Conservation (phyloP, 139 green algal genomes). For the Chlorella sp. region DNA sequence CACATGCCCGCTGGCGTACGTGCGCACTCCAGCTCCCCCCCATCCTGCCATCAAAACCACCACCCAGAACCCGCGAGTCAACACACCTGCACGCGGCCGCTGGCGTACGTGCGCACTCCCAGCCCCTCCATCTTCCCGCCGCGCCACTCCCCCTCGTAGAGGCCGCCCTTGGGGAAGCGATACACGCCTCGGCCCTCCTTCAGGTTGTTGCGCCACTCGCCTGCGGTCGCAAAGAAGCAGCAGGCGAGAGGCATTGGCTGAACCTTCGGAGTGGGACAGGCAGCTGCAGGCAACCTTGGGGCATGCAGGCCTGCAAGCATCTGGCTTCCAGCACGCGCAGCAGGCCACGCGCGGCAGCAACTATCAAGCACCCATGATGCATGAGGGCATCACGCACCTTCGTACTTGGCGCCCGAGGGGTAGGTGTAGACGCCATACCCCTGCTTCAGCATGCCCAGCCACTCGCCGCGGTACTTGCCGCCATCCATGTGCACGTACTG, state of each 20-base stretch:
- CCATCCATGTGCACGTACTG: slow-evolving; percentile 79
- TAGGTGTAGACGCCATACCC: slow-evolving; percentile 84
- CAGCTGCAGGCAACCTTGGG: not conserved
- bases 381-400: slow-evolving; percentile 59
- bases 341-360: too few relatives aligned
- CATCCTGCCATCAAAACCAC: too few relatives aligned
- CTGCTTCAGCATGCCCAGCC: slow-evolving; percentile 79
- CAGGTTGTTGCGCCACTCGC: slow-evolving; percentile 79
- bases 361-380: too few relatives aligned
- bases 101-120: slow-evolving; percentile 77
- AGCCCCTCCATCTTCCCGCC: slow-evolving; percentile 70
- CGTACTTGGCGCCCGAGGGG: slow-evolving; percentile 75
- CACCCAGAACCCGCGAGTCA: too few relatives aligned
- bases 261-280: not conserved
- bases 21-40: not conserved
- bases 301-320: too few relatives aligned
- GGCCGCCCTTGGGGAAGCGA: slow-evolving; percentile 81
- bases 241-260: too few relatives aligned
- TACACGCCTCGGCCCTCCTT: slow-evolving; percentile 87
- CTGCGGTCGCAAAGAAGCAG: not conserved
- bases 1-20: too few relatives aligned
- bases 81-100: slow-evolving; percentile 60
- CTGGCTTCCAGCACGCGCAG: too few relatives aligned
- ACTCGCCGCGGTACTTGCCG: slow-evolving; percentile 82
- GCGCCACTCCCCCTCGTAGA: slow-evolving; percentile 88